Evolutionary conservation across 257 asterid genomes (phyloP), one percentile per base, ranked within the genome.

Genomic region (Anisodus acutangulus): DNA sequence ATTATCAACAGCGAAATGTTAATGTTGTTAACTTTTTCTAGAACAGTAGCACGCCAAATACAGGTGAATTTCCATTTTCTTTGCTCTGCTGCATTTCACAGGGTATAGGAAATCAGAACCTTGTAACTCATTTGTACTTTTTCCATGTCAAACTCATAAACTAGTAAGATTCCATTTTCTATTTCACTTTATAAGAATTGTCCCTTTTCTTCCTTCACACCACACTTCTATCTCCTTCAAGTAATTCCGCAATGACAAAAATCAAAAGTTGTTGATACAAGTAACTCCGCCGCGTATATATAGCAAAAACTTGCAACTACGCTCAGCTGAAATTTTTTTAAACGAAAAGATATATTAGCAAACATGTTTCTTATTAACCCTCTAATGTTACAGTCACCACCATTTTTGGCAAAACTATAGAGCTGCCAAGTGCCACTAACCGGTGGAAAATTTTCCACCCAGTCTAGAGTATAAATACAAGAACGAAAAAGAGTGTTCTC

Each of bases 401-500:
- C 84, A 63, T 55, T 26, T n/a, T 53, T 70, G 19, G 79, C 70
- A 49, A 82, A 74, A 71, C 19, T 49, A 10, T 55, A 15, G 55
- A 16, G 19, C 54, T 66, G 45, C 39, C 74, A 55, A 66, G 80
- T 53, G 19, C 74, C 83, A 82, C 53, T 67, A 45, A 60, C 80
- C 41, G 84, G 66, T 35, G 22, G 86, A 55, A 54, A 86, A 64
- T 68, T 83, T 35, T 63, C 85, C 86, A 81, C 41, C 85, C 88
- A 78, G 71, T 81, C 88, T 59, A 63, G 82, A 85, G 90, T 57
- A 87, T 83, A 60, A 68, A 80, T 35, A 84, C 68, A 82, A 86
- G 53, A 43, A 51, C 41, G 51, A 68, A 58, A 78, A 39, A 43
- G 6, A 45, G 43, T 49, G 74, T 12, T 45, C 47, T 81, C 93